Evolutionary conservation across 441 rosid genomes (phyloP).

Genomic region (Isatis lusitanica): DNA sequence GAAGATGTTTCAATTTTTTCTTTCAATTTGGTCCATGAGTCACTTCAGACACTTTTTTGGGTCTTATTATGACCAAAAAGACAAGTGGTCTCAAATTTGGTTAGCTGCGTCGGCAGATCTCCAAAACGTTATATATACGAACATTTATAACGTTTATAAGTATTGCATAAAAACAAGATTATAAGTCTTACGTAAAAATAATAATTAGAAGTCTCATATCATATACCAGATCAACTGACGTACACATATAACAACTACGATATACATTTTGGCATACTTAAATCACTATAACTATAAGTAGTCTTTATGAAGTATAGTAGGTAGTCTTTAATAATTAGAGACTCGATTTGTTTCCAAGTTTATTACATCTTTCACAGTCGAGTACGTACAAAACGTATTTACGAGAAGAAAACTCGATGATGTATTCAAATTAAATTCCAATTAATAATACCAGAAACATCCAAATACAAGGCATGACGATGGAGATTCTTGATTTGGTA

Average conservation of each 20-base stretch:
- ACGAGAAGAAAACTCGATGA: constrained; percentile 7
- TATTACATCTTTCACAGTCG: not conserved
- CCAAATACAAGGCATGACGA: constrained; percentile 22
- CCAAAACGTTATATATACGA: not conserved
- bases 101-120: not conserved
- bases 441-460: constrained; percentile 12
- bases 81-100: not conserved
- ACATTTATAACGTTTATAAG: too few species aligned
- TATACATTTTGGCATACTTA: constrained; percentile 2
- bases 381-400: constrained; percentile 24
- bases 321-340: not conserved
- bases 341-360: not conserved
- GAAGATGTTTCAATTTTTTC: not conserved
- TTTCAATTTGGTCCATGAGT: not conserved
- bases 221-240: not conserved
- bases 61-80: not conserved
- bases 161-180: too few species aligned
- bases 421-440: constrained; percentile 3
- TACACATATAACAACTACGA: not conserved
- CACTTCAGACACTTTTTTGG: not conserved
- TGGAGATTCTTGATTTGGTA: constrained; percentile 26
- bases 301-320: not conserved
- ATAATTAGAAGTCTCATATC: not conserved
- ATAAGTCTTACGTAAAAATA: too few species aligned
- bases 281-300: too few species aligned